Evolutionary conservation across 345 rosid species (phyloP).

Genomic region (Citrus sp.): DNA sequence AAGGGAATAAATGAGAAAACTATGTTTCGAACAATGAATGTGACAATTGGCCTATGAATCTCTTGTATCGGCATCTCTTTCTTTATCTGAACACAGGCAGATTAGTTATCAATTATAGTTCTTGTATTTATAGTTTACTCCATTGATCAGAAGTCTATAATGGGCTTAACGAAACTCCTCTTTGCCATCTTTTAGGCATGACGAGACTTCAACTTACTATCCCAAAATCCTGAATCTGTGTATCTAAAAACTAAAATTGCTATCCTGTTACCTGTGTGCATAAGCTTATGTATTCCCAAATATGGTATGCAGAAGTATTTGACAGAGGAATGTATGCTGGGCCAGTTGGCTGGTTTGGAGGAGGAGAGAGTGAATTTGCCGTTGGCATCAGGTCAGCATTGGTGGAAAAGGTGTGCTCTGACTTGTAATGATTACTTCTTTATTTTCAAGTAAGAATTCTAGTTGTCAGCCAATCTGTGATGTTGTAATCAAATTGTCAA

Average conservation of each 20-base stretch:
- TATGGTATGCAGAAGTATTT: slow-evolving; percentile 52
- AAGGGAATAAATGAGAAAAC: not conserved
- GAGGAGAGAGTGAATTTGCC: slow-evolving; percentile 90
- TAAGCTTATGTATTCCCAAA: not conserved
- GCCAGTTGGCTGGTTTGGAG: slow-evolving; percentile 95
- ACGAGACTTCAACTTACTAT: not conserved
- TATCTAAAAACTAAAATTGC: not conserved
- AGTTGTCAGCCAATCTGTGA: not conserved
- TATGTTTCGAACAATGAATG: not conserved
- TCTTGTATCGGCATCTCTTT: not conserved
- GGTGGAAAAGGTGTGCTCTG: slow-evolving; percentile 60
- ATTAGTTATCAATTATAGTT: not conserved
- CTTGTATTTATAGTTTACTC: not conserved
- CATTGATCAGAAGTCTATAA: not conserved
- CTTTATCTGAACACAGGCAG: not conserved
- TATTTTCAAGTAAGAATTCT: not conserved
- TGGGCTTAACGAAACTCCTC: not conserved
- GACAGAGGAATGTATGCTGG: slow-evolving; percentile 98
- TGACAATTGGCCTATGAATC: not conserved
- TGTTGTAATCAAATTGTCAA: not conserved
- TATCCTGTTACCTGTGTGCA: not conserved
- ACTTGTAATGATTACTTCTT: slow-evolving; percentile 3
- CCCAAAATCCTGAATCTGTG: not conserved
- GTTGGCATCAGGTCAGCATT: slow-evolving; percentile 89
- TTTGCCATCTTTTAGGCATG: not conserved